Evolutionary conservation across 441 rosid genomes (phyloP), one percentile per base, ranked within the genome.

Genomic region (Cnidoscolus chayamansa): DNA sequence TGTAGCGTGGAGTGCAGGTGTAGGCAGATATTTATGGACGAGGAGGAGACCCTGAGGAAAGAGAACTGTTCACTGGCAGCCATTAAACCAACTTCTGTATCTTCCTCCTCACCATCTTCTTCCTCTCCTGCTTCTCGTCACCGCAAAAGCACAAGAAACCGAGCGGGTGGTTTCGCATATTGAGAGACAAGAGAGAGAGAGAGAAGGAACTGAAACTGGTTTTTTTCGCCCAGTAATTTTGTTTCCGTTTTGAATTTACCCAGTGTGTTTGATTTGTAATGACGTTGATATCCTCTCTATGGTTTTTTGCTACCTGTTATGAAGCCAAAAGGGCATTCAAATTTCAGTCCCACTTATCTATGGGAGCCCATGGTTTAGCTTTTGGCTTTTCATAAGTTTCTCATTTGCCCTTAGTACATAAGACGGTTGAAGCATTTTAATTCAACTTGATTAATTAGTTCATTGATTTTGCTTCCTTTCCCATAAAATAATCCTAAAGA

Each of bases 1-100:
- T 91, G 98, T 77, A 89, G 97, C 83, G 88, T 72, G 87, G 92
- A 89, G 87, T 93, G 98, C 85, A 84, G 98, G 84, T 84, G 87
- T 84, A 84, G 83, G 80, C 96, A 93, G 79, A 93, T 93, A 71
- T 73, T 81, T 63, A 83, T 86, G 90, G 98, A 93, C 77, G 96
- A 93, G 66, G 91, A 89, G 69, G 94, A 89, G 72, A 78, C 73
- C 19, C 53, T 79, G 0, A 79, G 69, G 63, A 84, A 77, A 72
- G 86, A 85, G 4, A 84, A 86, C 80, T 81, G 84, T 67, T 88
- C 88, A 7, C 68, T 78, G 56, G 83, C 81, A n/a, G 85, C 88
- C 58, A 79, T 75, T 56, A 78, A 75, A 11, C 80, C 82, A 16
- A 50, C 57, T 31, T 11, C 87, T 20, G 0, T 82, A 1, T 37